Conservation (phyloP, 2,329 filamentous ascomycete species). For the Curvularia verruculosa region DNA sequence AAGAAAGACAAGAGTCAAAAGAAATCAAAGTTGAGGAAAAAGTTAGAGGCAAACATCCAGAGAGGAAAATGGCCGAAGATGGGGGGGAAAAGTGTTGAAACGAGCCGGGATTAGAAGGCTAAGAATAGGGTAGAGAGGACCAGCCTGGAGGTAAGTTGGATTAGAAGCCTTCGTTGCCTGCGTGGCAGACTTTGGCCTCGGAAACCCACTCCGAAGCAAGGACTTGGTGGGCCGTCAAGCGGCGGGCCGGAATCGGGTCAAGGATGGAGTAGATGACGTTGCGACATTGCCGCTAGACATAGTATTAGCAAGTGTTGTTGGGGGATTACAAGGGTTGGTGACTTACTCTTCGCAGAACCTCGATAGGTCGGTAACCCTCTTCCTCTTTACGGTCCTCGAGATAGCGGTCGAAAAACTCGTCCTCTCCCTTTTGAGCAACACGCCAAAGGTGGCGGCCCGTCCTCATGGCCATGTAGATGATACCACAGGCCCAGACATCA, state of each 20-base stretch:
- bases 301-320: conserved; percentile 22
- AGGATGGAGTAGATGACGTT: conserved; percentile 99
- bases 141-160: conserved; percentile 14
- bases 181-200: conserved; percentile 95
- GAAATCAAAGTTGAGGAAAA: conserved; percentile 25
- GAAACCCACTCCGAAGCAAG: conserved; percentile 98
- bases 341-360: conserved; percentile 91
- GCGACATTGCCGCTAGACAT: conserved; percentile 81
- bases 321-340: background rate
- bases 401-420: conserved; percentile 96
- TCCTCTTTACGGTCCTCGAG: conserved; percentile 91
- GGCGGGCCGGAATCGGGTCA: conserved; percentile 88
- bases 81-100: conserved; percentile 15
- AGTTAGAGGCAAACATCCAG: conserved; percentile 27
- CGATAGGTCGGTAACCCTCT: conserved; percentile 94
- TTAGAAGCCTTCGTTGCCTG: conserved; percentile 92
- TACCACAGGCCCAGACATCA: conserved; percentile 96
- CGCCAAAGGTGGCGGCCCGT: conserved; percentile 96
- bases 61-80: conserved; percentile 31
- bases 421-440: conserved; percentile 94
- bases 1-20: conserved; percentile 26
- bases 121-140: conserved; percentile 14
- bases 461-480: conserved; percentile 99
- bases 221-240: conserved; percentile 94
- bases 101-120: conserved; percentile 9